Evolutionary conservation across 345 rosid genomes (phyloP), one percentile per base, ranked within the genome.

Genomic region (Citrus glauca): DNA sequence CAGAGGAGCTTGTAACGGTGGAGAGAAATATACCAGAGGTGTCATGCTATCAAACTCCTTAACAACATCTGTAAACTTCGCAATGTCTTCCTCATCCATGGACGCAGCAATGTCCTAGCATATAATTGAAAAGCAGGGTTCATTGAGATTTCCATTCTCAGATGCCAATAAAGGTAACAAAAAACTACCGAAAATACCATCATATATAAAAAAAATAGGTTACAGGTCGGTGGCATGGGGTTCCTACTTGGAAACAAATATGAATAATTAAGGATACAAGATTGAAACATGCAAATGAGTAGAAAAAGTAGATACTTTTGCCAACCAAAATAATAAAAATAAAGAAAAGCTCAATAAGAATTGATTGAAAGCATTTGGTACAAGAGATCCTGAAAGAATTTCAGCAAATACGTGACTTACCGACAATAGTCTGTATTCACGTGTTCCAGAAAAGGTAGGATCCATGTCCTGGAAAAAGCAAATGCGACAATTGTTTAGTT

Each of bases 11-110:
- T 27, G 35, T 13, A 53, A 33, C 0, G 28, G 57, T 61, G 0
- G 50, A 78, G 64, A 79, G 27, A 75, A 56, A 65, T 24, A 37
- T 91, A 97, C 99, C 98, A 97, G 85, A 4, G 98, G 92, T 74
- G 98, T 94, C 99, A 97, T 97, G 93, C 98, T 89, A 78, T 97
- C 98, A 72, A 88, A 97, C 83, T 97, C 99, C 93, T 97, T 94
- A 50, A 97, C 88, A 76, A 86, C 94, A 57, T 91, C 95, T 37
- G 98, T 93, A 80, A 97, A 97, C 86, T 91, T 91, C 30, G 86
- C 84, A n/a, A 94, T 74, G 77, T 97, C 99, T 90, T 97, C 99
- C 86, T 97, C 99, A 75, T 97, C 98, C 20, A 94, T 81, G 28
- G 98, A 91, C 85, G 93, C 78, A 68, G 98, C 92, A 81, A 94